Evolutionary conservation across 305 asterid genomes (phyloP).

Genomic region (Caryopteris hybrid): DNA sequence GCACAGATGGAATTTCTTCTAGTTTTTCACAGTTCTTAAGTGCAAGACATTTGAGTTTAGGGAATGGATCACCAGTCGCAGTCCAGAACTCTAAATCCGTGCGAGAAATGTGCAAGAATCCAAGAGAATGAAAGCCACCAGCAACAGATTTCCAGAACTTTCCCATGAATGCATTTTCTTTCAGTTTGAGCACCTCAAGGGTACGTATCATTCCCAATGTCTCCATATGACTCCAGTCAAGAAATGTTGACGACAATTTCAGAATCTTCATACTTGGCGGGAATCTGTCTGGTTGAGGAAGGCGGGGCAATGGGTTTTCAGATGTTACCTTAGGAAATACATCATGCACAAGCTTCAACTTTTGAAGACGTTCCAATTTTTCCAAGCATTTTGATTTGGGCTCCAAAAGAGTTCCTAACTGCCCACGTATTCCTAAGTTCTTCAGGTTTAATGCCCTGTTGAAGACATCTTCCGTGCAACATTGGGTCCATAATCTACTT

Average conservation of each 20-base stretch:
- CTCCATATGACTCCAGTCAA: constrained; percentile 42
- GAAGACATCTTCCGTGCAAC: constrained; percentile 16
- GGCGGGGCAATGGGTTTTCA: constrained; percentile 17
- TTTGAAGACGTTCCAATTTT: constrained; percentile 30
- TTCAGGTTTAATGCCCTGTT: constrained; percentile 17
- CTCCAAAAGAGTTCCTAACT: constrained; percentile 8
- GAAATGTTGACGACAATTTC: constrained; percentile 26
- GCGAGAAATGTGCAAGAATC: constrained; percentile 34
- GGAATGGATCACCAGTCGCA: constrained; percentile 31
- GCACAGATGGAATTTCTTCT: constrained; percentile 25
- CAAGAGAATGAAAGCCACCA: constrained; percentile 37
- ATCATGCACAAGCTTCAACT: constrained; percentile 37
- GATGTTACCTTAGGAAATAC: background rate
- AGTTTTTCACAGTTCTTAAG: constrained; percentile 35
- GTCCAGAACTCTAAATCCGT: constrained; percentile 37
- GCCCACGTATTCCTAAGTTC: constrained; percentile 37
- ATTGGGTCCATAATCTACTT: constrained; percentile 12
- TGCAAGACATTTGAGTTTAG: constrained; percentile 28
- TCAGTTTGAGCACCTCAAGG: constrained; percentile 56
- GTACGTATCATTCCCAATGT: constrained; percentile 31
- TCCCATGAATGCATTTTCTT: constrained; percentile 50
- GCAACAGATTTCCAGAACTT: constrained; percentile 25
- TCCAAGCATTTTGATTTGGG: constrained; percentile 7
- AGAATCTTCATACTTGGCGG: constrained; percentile 37
- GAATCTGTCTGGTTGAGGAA: constrained; percentile 30